Base-by-base conservation (phyloP, 208 protist species). In the Phytomonas francai region DNA sequence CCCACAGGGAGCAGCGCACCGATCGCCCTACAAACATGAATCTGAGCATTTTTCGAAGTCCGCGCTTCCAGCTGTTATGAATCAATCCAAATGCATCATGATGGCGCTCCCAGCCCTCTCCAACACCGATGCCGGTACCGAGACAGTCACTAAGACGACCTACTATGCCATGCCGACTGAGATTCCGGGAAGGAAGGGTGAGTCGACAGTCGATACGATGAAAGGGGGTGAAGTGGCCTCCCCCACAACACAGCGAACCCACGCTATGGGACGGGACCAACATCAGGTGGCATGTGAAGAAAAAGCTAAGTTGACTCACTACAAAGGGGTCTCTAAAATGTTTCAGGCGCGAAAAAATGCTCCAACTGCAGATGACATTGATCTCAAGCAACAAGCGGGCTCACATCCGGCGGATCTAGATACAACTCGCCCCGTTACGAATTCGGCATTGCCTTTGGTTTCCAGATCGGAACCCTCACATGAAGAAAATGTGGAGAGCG, bases 71-170 rank as follows among this genome's bases (percentile, higher is more conserved):
- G 45, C 45, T 5, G 45, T 54, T 54, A 19, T 54, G 45, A 54
- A 54, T 54, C 45, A 54, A 54, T 54, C 45, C 45, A 54, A 54
- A 25, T 54, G 45, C 45, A 54, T 54, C 22, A 54, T 54, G 45
- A 54, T 54, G 45, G 45, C 45, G 19, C 45, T 54, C 11, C 45
- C 45, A 19, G 11, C 45, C 25, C 11, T 54, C 45, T 25, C 45
- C 45, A 54, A 54, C 25, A 19, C 19, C 45, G 16, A 54, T 0
- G 19, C 8, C 45, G 45, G 22, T 25, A 25, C 45, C 45, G 45
- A 54, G 11, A 54, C 45, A 19, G 25, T 54, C 4, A 54, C 19
- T 25, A 54, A 54, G 19, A 54, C 45, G 16, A 25, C 19, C 7
- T 54, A 54, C 6, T 54, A 54, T 22, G 19, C 45, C 45, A 54